Conservation (phyloP, 2,329 filamentous ascomycete species). For the Corinectria fuckeliana region DNA sequence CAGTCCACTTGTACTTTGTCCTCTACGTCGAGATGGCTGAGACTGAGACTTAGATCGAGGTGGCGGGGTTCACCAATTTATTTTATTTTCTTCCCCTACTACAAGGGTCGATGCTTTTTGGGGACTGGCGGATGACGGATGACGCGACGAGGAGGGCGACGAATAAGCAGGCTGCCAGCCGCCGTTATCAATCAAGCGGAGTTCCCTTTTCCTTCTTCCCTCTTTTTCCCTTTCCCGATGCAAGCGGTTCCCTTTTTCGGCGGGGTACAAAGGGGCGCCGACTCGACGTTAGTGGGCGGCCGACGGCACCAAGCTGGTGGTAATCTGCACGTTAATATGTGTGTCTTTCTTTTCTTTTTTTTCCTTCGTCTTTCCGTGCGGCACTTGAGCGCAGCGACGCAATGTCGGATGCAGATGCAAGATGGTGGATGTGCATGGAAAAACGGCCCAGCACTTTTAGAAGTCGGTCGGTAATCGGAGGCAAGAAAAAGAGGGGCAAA, state of each 20-base stretch:
- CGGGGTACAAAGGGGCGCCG: constrained; percentile 20
- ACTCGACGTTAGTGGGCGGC: constrained; percentile 11
- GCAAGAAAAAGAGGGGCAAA: constrained; percentile 8
- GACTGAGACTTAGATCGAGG: neutral
- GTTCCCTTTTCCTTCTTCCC: constrained; percentile 12
- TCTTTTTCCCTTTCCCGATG: constrained; percentile 6
- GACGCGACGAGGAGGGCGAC: constrained; percentile 26
- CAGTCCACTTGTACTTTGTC: neutral
- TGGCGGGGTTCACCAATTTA: neutral
- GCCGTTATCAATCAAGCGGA: constrained; percentile 34
- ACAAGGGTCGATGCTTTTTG: constrained; percentile 6
- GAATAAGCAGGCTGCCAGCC: constrained; percentile 21
- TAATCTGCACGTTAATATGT: neutral
- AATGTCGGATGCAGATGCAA: constrained; percentile 5
- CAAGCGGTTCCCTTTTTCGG: constrained; percentile 18
- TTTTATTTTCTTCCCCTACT: neutral
- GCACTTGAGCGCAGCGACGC: neutral
- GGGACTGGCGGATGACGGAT: constrained; percentile 24
- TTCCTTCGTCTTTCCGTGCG: constrained; percentile 2
- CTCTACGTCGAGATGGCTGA: neutral
- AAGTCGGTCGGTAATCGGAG: constrained; percentile 17
- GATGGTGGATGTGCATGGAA: constrained; percentile 7
- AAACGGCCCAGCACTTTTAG: neutral
- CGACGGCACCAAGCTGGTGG: neutral
- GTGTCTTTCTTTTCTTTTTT: neutral